Evolutionary conservation across 2,329 filamentous ascomycete genomes (phyloP).

Genomic region (Rhexocercosporidium sp.): DNA sequence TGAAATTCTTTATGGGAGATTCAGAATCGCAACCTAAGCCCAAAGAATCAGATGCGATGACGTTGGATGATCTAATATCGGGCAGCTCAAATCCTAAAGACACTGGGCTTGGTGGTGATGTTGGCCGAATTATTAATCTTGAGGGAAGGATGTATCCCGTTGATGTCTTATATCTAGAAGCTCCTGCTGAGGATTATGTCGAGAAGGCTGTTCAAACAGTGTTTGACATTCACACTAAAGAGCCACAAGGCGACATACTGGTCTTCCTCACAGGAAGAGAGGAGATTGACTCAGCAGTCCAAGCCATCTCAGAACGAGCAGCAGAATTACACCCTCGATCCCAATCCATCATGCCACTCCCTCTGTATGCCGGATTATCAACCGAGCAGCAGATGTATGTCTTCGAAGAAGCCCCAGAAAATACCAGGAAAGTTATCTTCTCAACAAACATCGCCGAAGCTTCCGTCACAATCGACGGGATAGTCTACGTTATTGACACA

Average conservation of each 20-base stretch:
- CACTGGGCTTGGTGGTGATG: slow-evolving; percentile 42
- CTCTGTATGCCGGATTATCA: slow-evolving; percentile 86
- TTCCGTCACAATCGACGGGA: slow-evolving; percentile 90
- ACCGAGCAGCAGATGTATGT: slow-evolving; percentile 95
- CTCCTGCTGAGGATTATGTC: slow-evolving; percentile 84
- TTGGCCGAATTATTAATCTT: slow-evolving; percentile 76
- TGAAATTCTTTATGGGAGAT: slow-evolving; percentile 70
- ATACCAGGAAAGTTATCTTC: slow-evolving; percentile 88
- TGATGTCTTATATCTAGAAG: slow-evolving; percentile 80
- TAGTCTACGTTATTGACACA: slow-evolving; percentile 87
- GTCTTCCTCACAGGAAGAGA: slow-evolving; percentile 92
- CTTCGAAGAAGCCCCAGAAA: slow-evolving; percentile 81
- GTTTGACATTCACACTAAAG: slow-evolving; percentile 83
- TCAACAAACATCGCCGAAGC: slow-evolving; percentile 97
- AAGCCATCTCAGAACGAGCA: slow-evolving; percentile 76
- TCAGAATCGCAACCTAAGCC: slow-evolving; percentile 43
- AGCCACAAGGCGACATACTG: slow-evolving; percentile 84
- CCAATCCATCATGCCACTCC: slow-evolving; percentile 70
- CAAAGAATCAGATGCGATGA: slow-evolving; percentile 46
- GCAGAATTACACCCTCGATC: slow-evolving; percentile 64
- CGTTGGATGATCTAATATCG: slow-evolving; percentile 38
- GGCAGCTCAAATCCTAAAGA: slow-evolving; percentile 32
- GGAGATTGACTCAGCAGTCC: slow-evolving; percentile 85
- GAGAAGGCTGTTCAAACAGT: slow-evolving; percentile 82
- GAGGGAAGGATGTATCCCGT: slow-evolving; percentile 90